Conservation (phyloP, 768 basidiomycete genomes). For the Fomitopsis pulvina region DNA sequence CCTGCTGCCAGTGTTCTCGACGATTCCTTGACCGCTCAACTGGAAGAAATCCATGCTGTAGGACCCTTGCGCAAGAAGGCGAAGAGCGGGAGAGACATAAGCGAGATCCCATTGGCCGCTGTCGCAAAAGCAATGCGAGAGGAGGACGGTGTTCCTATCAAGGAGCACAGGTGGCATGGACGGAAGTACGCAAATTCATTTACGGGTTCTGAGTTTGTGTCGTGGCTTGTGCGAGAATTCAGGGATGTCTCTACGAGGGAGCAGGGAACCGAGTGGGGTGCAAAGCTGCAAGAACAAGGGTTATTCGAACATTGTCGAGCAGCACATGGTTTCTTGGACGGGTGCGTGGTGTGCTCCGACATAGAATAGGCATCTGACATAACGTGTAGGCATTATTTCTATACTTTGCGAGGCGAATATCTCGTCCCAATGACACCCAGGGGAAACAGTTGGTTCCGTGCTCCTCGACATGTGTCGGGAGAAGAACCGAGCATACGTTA, state of each 20-base stretch:
- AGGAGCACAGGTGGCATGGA: conserved; percentile 80
- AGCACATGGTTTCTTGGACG: conserved; percentile 80
- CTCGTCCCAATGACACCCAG: conserved; percentile 62
- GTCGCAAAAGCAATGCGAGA: conserved; percentile 84
- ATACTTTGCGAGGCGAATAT: conserved; percentile 75
- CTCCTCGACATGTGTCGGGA: conserved; percentile 38
- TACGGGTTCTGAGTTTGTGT: conserved; percentile 83
- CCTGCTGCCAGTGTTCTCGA: conserved; percentile 79
- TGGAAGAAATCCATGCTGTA: conserved; percentile 73
- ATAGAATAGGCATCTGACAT: conserved; percentile 2
- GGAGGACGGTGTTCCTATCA: conserved; percentile 78
- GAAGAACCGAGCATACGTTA: conserved; percentile 23
- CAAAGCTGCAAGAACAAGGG: conserved; percentile 70
- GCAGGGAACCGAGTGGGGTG: conserved; percentile 76
- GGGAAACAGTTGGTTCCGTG: conserved; percentile 57
- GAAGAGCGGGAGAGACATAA: conserved; percentile 70
- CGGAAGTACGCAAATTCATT: conserved; percentile 74
- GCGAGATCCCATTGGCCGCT: conserved; percentile 50
- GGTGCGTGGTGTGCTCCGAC: conserved; percentile 39
- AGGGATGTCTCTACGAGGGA: conserved; percentile 79
- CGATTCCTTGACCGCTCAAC: conserved; percentile 66
- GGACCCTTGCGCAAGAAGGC: conserved; percentile 76
- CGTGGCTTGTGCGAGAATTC: conserved; percentile 90
- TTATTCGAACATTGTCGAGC: conserved; percentile 80
- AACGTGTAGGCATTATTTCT: conserved; percentile 72